Evolutionary conservation across 2,329 filamentous ascomycete species (phyloP), one percentile per base, ranked within the genome.

Genomic region (Arachnomyces sp.): DNA sequence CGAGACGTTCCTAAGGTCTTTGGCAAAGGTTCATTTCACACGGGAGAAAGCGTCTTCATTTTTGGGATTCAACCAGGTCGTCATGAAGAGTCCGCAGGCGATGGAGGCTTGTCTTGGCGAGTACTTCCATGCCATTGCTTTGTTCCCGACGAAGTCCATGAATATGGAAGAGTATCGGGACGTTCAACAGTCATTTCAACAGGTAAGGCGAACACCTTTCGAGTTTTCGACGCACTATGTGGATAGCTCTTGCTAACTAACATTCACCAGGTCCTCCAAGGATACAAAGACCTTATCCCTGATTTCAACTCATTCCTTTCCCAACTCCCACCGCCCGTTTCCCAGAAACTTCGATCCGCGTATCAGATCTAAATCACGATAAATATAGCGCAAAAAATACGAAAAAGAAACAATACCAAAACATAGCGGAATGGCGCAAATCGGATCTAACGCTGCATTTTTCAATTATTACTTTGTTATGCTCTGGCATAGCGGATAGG

Each of bases 21-120:
- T 98, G 76, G 77, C 79, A 44, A 84, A 87, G 47, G 83, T 96
- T 25, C 83, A 87, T 38, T 82, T 86, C 55, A 90, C 87, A 2
- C 86, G 94, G 45, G 92, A 98, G 65, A 98, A 98, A 67, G 87
- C 85, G 1, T 89, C 89, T 17, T 90, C 92, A 0, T 86, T 96
- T 61, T 80, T 86, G 54, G 92, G 92, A 0, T 95, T 98, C 66
- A 85, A 86, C 40, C 75, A 84, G 51, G 76, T 94, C 35, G 84
- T 96, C 3, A 76, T 84, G 46, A 78, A 80, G 56, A 96, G 96
- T 55, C 92, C 92, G 1, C 78, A 88, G 57, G 87, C 88, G 2
- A 90, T 98, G 78, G 92, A 96, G 65, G 82, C 82, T 51, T 84
- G 81, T 43, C 71, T 98, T 31, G 72, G 83, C 28, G 77, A 84